Conservation (phyloP, 768 basidiomycete genomes). For the Trichaptum fuscoviolaceum region DNA sequence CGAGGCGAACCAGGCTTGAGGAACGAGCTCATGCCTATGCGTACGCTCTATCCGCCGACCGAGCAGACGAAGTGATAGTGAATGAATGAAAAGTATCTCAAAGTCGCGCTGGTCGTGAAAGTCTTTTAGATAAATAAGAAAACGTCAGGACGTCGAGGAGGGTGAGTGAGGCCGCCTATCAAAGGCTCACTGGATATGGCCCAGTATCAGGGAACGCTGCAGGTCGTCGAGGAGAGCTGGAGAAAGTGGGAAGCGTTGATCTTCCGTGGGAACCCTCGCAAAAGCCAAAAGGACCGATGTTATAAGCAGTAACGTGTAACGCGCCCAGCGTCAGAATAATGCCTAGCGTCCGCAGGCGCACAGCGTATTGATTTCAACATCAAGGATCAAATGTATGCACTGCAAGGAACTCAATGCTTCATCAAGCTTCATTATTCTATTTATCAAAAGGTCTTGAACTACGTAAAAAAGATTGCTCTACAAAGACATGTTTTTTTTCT, state of each 20-base stretch:
- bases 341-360: too few species aligned
- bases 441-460: neutral
- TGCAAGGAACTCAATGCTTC: neutral
- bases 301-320: neutral
- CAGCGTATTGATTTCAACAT: neutral
- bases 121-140: constrained; percentile 2
- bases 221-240: neutral
- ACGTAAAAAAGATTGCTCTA: neutral
- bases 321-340: neutral
- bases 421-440: neutral
- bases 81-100: neutral
- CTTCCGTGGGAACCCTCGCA: neutral
- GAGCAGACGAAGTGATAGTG: neutral
- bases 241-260: neutral
- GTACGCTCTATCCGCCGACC: neutral
- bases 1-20: constrained; percentile 2
- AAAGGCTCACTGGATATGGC: neutral
- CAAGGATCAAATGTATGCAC: neutral
- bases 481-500: neutral
- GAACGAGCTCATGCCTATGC: neutral
- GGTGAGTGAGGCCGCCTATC: neutral
- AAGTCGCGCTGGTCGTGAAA: neutral
- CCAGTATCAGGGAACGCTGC: constrained; percentile 1
- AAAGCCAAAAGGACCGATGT: neutral
- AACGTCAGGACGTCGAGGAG: neutral